Evolutionary conservation across 805 yeast species (phyloP).

Genomic region (Saturnispora besseyi): DNA sequence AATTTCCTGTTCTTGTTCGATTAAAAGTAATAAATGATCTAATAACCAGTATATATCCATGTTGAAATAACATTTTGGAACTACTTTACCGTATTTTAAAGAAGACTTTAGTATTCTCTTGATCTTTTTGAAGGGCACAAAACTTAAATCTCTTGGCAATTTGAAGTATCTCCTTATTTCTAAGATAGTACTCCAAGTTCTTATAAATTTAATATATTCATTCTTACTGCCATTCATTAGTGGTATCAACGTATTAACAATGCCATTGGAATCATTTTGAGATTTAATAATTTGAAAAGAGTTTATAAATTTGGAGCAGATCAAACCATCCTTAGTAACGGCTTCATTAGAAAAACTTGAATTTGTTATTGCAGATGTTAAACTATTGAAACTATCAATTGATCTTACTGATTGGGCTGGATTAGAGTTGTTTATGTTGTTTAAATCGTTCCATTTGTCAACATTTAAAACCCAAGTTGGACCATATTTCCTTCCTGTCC

Average conservation of each 20-base stretch:
- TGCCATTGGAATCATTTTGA: neutral
- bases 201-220: neutral
- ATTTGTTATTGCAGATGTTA: neutral
- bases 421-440: neutral
- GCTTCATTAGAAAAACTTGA: neutral
- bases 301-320: neutral
- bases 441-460: slow-evolving; percentile 5
- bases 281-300: neutral
- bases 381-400: neutral
- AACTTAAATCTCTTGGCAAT: slow-evolving; percentile 19
- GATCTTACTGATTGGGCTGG: neutral
- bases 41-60: slow-evolving; percentile 9
- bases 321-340: neutral
- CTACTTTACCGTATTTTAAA: slow-evolving; percentile 11
- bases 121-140: slow-evolving; percentile 17
- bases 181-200: slow-evolving; percentile 12
- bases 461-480: slow-evolving; percentile 16
- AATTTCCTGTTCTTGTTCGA: slow-evolving; percentile 8
- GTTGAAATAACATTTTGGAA: neutral
- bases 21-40: slow-evolving; percentile 12
- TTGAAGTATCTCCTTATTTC: slow-evolving; percentile 20
- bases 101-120: slow-evolving; percentile 12
- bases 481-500: slow-evolving; percentile 15
- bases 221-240: neutral
- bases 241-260: neutral